phyloP scores from a whole-genome alignment of 164 flowering plant species.

The Euptelea pleiosperma region DNA sequence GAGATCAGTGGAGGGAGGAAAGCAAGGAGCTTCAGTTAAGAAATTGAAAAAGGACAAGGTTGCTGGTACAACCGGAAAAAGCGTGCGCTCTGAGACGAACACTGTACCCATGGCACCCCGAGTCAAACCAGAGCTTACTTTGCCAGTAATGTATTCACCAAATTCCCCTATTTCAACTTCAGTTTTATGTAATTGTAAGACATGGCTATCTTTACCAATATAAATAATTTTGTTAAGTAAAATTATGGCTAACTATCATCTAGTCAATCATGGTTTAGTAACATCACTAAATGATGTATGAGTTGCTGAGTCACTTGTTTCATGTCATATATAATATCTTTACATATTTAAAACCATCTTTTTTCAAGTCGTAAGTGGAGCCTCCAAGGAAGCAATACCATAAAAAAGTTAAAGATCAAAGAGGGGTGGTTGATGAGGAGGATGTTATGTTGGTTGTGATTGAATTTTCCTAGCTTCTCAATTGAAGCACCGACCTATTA shows the following conservation, averaged over 20 bases:
- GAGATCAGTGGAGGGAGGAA: slow-evolving; percentile 77
- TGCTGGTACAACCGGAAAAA: slow-evolving; percentile 60
- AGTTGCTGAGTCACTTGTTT: neutral
- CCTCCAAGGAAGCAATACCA: too few species aligned
- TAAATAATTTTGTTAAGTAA: too few species aligned
- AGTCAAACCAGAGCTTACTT: slow-evolving; percentile 82
- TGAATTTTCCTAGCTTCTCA: too few species aligned
- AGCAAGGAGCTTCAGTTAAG: slow-evolving; percentile 69
- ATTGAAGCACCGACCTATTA: too few species aligned
- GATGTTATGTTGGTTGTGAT: too few species aligned
- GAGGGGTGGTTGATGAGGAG: too few species aligned
- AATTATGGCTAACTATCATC: too few species aligned
- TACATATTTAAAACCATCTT: neutral
- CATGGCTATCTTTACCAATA: too few species aligned
- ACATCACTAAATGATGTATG: neutral
- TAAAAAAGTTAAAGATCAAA: too few species aligned
- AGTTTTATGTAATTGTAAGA: neutral
- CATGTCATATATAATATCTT: neutral
- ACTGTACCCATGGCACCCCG: slow-evolving; percentile 59
- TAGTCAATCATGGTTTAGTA: too few species aligned
- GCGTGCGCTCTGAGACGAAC: slow-evolving; percentile 55
- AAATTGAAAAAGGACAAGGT: slow-evolving; percentile 90
- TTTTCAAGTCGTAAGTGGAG: too few species aligned
- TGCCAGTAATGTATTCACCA: slow-evolving; percentile 71
- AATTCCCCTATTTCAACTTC: slow-evolving; percentile 4